A percentile compares a stretch with the other conserved stretches of the same genome.
These are phyloP conservation scores for Xylariaceae sp. DNA, from an alignment of 2,329 filamentous ascomycete genomes.

Conservation along the genomic window DNA sequence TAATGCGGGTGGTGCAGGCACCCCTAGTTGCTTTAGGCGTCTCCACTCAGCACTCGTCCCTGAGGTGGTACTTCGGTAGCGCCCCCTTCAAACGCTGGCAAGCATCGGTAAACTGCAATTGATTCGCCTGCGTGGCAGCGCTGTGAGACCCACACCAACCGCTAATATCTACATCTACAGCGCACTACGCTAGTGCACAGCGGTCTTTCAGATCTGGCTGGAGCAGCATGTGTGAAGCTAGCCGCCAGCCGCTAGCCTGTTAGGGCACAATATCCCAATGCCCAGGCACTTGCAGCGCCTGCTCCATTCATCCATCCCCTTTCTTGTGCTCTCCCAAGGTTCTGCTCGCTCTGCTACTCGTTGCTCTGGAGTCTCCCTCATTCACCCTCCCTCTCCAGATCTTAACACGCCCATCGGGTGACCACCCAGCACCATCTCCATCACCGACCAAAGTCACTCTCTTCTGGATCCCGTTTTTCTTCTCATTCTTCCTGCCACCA, in stretches of 20 bases:
- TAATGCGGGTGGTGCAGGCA: too few relatives aligned
- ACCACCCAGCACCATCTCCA: slow-evolving; percentile 11
- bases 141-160: background rate
- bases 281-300: background rate
- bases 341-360: background rate
- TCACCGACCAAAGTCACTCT: slow-evolving; percentile 21
- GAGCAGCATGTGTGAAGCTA: background rate
- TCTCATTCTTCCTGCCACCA: slow-evolving; percentile 15
- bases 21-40: background rate
- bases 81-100: background rate
- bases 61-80: background rate
- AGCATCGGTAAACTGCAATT: background rate
- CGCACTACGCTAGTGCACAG: too few relatives aligned
- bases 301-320: slow-evolving; percentile 9
- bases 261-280: background rate
- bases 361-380: slow-evolving; percentile 8
- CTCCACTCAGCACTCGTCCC: background rate
- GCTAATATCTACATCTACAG: background rate
- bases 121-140: background rate
- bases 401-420: slow-evolving; percentile 6
- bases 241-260: background rate
- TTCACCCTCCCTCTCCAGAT: slow-evolving; percentile 7
- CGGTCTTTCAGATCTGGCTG: background rate
- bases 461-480: slow-evolving; percentile 16
- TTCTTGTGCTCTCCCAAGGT: slow-evolving; percentile 10